phyloP scores from a whole-genome alignment of 139 green algal genomes.

The Chlorella sp. region DNA sequence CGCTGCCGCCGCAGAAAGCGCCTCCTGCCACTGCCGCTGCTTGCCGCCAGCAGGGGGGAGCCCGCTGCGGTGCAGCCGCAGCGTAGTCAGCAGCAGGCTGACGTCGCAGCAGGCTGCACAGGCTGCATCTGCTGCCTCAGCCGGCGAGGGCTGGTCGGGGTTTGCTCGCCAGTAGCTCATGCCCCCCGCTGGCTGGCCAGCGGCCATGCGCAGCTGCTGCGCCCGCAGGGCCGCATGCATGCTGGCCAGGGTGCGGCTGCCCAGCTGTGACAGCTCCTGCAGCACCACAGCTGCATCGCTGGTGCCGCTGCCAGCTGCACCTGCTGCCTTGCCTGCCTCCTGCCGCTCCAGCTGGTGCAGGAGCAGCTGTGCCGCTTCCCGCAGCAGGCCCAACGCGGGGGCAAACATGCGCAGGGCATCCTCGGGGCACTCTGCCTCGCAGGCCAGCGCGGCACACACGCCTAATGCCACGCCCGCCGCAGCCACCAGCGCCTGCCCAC shows the following conservation, averaged over 20 bases:
- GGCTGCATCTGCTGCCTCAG: not conserved
- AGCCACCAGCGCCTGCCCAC: not conserved
- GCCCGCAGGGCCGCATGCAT: slow-evolving; percentile 5
- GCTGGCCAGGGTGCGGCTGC: not conserved
- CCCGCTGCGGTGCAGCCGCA: slow-evolving; percentile 1
- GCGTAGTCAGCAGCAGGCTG: not conserved
- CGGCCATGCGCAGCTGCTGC: not conserved
- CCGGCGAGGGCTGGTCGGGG: not conserved
- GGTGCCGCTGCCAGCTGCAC: too few relatives aligned
- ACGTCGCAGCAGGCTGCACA: not conserved
- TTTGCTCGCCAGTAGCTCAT: slow-evolving; percentile 18
- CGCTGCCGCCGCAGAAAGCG: not conserved
- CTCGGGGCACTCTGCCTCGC: not conserved
- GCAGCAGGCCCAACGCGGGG: not conserved
- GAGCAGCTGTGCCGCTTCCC: not conserved
- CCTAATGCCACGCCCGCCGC: not conserved
- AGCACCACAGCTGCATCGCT: not conserved
- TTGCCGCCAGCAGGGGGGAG: not conserved
- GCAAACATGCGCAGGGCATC: slow-evolving; percentile 15
- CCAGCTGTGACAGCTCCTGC: not conserved
- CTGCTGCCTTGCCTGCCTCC: not conserved
- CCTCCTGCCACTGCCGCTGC: not conserved
- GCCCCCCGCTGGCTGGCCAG: not conserved
- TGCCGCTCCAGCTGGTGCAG: not conserved
- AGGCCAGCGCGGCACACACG: not conserved